These are phyloP conservation scores for Eucalyptus urophylla DNA, from an alignment of 345 rosid genomes.

Conservation along the genomic window DNA sequence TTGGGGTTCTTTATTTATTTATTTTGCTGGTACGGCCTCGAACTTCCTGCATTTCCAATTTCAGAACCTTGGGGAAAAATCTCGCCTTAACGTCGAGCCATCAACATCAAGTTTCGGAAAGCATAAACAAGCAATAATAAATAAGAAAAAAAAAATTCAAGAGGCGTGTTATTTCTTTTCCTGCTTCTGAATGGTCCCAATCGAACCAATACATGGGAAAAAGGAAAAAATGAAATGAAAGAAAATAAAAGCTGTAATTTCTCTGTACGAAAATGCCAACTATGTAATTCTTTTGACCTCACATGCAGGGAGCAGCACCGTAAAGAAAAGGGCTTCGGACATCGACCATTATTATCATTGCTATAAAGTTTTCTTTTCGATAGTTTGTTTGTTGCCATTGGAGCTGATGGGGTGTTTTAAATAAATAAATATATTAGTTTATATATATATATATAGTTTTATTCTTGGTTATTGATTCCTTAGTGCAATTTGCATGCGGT, in stretches of 20 bases:
- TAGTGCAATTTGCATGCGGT: conserved; percentile 4
- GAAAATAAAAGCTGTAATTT: background rate
- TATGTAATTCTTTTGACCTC: background rate
- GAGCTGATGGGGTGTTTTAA: background rate
- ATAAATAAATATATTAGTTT: background rate
- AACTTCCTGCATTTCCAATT: background rate
- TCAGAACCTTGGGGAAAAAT: background rate
- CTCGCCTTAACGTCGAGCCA: background rate
- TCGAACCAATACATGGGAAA: background rate
- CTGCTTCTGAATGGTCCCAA: background rate
- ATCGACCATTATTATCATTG: background rate
- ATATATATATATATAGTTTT: background rate
- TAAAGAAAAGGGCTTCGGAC: background rate
- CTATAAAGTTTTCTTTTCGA: background rate
- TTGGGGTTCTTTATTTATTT: background rate
- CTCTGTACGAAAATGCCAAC: background rate
- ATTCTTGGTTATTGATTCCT: background rate
- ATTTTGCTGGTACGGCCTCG: background rate
- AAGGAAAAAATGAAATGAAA: background rate
- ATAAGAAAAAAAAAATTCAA: background rate
- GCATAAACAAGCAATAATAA: background rate
- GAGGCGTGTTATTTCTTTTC: background rate
- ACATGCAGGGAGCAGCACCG: background rate
- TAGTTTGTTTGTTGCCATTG: background rate
- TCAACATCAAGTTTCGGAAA: background rate